Base-by-base conservation (phyloP, 163 green algal species). In the Scenedesmus sp. region DNA sequence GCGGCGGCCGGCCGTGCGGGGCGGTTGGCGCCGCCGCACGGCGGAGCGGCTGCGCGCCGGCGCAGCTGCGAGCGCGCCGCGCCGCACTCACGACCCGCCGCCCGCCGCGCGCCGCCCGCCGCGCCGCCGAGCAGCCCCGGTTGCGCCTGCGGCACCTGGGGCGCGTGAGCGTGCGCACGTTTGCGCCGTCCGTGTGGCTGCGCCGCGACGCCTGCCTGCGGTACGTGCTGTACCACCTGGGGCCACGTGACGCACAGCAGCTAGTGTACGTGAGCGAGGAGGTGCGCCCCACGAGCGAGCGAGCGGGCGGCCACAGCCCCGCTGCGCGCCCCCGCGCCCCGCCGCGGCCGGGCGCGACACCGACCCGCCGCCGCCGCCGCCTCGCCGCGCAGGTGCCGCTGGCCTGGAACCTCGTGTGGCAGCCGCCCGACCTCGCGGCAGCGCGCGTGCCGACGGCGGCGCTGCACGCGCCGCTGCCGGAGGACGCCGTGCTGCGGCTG, bases 221-320 rank as follows among this genome's bases (percentile, higher is more conserved):
- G 26, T 81, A 73, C 26, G 47, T 66, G 62, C 33, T 81, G 6
- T 28, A 57, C n/a, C 2, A 48, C 7, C 15, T 26, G 33, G 39
- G 6, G 10, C 39, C 39, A 10, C 70, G 39, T 0, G 22, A 24
- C 7, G 47, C 10, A 17, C 42, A 69, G 47, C 58, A 74, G 60
- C 73, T 72, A 24, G 28, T 81, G 24, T 81, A 81, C 18, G 26
- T 31, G 42, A 74, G 60, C 20, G 73, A 81, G 26, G n/a, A 81
- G 73, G 73, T 81, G 44, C 17, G 72, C 24, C 51, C 31, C 31
- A 56, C 7, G 45, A 50, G 7, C 10, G 39, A 6, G 39, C 39
- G 39, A 15, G 39, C 7, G 6, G 6, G 39, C 39, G 39, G 6
- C 7, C 39, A 47, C 39, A 47, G n/a, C n/a, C n/a, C n/a, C n/a